Evolutionary conservation across 148 eudicot genomes (phyloP), one percentile per base, ranked within the genome.

Genomic region (Euryodendron excelsum): DNA sequence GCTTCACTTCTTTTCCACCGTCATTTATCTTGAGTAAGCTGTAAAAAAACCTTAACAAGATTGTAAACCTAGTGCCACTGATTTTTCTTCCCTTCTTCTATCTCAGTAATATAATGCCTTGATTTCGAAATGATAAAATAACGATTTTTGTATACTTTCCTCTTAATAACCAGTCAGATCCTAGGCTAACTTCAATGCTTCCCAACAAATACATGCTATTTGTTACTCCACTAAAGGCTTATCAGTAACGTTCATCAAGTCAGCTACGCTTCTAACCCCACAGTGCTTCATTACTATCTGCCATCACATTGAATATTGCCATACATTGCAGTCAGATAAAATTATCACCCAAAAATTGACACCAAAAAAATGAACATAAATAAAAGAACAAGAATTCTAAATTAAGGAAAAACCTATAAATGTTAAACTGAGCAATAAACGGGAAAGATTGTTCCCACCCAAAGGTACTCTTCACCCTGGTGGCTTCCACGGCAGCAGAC

Each of bases 251-350:
- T 92, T 93, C 99, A 95, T 95, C 86, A 95, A 83, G 79, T 93
- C 99, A 77, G 99, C 98, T 86, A 95, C 94, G 80, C 99, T 95
- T 83, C 99, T 98, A 79, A 98, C 99, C 74, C 99, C 99, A 85
- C 99, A 95, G 76, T 95, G 93, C 89, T 95, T 98, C 99, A 95
- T 95, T 55, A 95, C 99, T 85, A 95, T 95, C 99, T 95, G 97
- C 79, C 84, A 87, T 77, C 70, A 81, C 52, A 78, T 73, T 69
- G 76, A 76, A 73, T 56, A 65, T 30, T 50, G 44, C 59, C 33
- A 80, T 50, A 27, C 18, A 52, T 80, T 20, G 1, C 1, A 9
- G 37, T 59, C 67, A 27, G 33, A 64, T 63, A 72, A 63, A 55
- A 78, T 69, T 15, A 61, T 18, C 13, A 28, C 25, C 59, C 67